phyloP scores from a whole-genome alignment of 148 eudicot genomes.

The Bassia scoparia region DNA sequence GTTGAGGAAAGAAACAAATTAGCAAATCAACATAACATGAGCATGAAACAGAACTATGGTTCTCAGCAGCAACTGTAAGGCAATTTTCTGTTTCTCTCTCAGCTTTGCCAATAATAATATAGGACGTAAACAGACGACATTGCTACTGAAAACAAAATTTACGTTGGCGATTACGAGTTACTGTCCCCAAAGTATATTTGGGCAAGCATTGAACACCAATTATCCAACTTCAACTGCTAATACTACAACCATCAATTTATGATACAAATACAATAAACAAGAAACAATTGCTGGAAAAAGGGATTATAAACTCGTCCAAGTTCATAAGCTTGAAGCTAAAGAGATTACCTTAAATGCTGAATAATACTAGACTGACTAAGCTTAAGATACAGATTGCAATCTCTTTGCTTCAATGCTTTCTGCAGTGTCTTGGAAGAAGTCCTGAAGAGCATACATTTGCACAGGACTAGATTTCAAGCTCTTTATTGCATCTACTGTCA shows the following conservation, averaged over 20 bases:
- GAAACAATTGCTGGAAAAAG: constrained; percentile 9
- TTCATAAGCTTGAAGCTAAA: background rate
- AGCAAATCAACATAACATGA: too few relatives aligned
- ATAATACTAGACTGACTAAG: background rate
- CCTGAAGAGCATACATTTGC: constrained; percentile 85
- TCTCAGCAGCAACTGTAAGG: too few relatives aligned
- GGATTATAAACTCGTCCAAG: constrained; percentile 3
- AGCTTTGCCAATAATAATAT: too few relatives aligned
- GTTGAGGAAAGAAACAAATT: too few relatives aligned
- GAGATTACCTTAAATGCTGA: constrained; percentile 8
- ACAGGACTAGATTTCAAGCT: constrained; percentile 62
- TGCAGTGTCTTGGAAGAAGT: constrained; percentile 49
- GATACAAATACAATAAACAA: constrained; percentile 20
- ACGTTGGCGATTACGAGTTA: background rate
- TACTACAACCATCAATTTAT: constrained; percentile 13
- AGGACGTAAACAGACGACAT: too few relatives aligned
- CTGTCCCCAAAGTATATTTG: background rate
- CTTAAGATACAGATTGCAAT: constrained; percentile 48
- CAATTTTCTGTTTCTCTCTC: too few relatives aligned
- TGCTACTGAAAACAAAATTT: background rate
- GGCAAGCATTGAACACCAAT: constrained; percentile 7
- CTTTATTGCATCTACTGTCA: constrained; percentile 79
- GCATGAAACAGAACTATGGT: too few relatives aligned
- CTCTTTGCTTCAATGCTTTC: constrained; percentile 24
- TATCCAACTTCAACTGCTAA: constrained; percentile 7